These are phyloP conservation scores for Candida sithepensis DNA, from an alignment of 805 yeast genomes.

Conservation along the genomic window DNA sequence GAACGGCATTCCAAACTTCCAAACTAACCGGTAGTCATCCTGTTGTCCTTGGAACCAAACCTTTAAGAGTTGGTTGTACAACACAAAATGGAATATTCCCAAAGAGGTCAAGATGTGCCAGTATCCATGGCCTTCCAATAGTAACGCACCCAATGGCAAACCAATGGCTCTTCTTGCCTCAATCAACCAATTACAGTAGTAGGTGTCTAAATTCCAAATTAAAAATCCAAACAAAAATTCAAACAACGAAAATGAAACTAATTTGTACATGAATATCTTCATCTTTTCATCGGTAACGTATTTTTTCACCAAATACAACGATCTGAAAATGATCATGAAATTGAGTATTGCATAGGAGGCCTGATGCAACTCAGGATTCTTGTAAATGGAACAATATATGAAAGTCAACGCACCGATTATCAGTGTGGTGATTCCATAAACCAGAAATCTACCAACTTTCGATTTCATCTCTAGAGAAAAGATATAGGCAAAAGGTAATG, in stretches of 20 bases:
- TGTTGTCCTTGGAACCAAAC: slow-evolving; percentile 53
- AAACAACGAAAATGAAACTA: slow-evolving; percentile 57
- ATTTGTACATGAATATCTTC: slow-evolving; percentile 44
- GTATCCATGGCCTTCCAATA: slow-evolving; percentile 88
- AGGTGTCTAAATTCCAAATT: slow-evolving; percentile 84
- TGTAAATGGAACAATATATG: slow-evolving; percentile 47
- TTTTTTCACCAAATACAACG: slow-evolving; percentile 45
- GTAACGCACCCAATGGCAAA: slow-evolving; percentile 74
- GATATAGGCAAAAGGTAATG: slow-evolving; percentile 63
- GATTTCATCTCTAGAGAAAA: slow-evolving; percentile 20
- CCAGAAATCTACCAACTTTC: slow-evolving; percentile 1
- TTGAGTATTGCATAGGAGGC: slow-evolving; percentile 74
- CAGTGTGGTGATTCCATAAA: slow-evolving; percentile 15
- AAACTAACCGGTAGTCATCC: slow-evolving; percentile 48
- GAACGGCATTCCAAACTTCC: slow-evolving; percentile 57
- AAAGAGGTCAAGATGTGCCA: slow-evolving; percentile 84
- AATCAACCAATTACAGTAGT: slow-evolving; percentile 63
- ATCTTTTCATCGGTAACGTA: slow-evolving; percentile 51
- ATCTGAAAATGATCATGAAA: slow-evolving; percentile 56
- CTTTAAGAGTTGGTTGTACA: slow-evolving; percentile 71
- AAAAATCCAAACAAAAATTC: slow-evolving; percentile 69
- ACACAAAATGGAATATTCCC: slow-evolving; percentile 79
- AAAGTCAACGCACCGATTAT: slow-evolving; percentile 26
- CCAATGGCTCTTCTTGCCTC: slow-evolving; percentile 58
- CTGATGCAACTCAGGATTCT: slow-evolving; percentile 85